Base-by-base conservation (phyloP, 1,139 yeast species). In the Wickerhamomyces sp. region DNA sequence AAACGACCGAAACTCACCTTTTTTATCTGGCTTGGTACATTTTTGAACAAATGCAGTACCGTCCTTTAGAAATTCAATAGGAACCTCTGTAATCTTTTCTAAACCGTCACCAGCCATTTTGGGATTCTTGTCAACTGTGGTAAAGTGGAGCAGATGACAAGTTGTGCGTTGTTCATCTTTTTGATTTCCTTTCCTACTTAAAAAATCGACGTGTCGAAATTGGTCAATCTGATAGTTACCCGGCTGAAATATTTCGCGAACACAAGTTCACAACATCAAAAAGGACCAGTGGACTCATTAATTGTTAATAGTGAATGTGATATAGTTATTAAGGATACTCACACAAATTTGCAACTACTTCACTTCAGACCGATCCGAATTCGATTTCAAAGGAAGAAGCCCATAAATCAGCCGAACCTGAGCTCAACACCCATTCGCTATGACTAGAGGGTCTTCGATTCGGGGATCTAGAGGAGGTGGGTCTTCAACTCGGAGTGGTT, bases 21-120 rank as follows among this genome's bases (percentile, higher is more conserved):
- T 85, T 62, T 75, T 72, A 63, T 82, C 83, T 53, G 98, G 98
- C 70, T 90, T 92, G 61, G 92, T 85, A 72, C 97, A 90, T 68
- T 88, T 87, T 63, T 78, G 78, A 56, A 92, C 73, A 65, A 92
- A 92, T 46, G 90, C 88, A 48, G 81, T 46, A 49, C 97, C 96
- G 57, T 90, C 97, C 68, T 80, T 86, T 67, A 89, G 71, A 71
- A 90, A 89, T 61, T 88, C 96, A 52, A 81, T 75, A 53, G 97
- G 97, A 49, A 87, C 83, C 62, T 90, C 96, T 35, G 94, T 77
- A 49, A 88, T 62, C 68, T 86, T 87, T 66, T 87, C 96, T 62
- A 86, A 72, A 58, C 81, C 81, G 63, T 76, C 82, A 50, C 72
- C 68, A 54, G 78, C 78, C 74, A 70, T 72, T 47, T 35, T 59